Base-by-base conservation (phyloP, 441 rosid genomes). In the Bocquillonia castaneifolia region DNA sequence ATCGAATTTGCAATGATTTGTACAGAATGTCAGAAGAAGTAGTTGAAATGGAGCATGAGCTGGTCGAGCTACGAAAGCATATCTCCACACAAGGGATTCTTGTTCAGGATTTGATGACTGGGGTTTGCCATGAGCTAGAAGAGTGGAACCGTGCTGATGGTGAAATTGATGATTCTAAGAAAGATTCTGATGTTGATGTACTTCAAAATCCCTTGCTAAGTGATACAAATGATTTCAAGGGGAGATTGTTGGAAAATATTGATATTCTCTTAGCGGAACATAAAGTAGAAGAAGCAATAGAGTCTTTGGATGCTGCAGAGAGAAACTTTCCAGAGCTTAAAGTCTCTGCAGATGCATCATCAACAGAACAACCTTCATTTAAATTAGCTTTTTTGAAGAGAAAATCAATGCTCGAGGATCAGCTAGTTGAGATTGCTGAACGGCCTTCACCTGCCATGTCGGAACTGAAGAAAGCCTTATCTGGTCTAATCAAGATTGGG, bases 11-110 rank as follows among this genome's bases (percentile, higher is more conserved):
- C 71, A 31, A 55, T 74, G 63, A 29, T 75, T 6, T 66, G 55
- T 75, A 73, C 77, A 93, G 99, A 80, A 71, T 93, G 78, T 85
- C 96, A 42, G 99, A 93, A 78, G 99, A 93, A 86, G 95, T 90
- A 5, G 87, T 83, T 70, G 99, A 93, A 74, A 84, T 85, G 91
- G 85, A 93, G 82, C 97, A 91, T 23, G 99, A 93, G 77, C 72
- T 91, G 74, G 83, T 72, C 69, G 97, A 93, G 77, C 72, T 93
- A 78, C 82, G 72, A 69, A 93, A 88, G 81, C 95, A 86, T 79
- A 88, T 93, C 52, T 93, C 97, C 64, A 82, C 92, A 6, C 96
- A 91, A 74, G 83, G 95, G 72, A 85, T 89, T 69, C 80, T 86
- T 72, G 95, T 93, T 67, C 96, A 86, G 74, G 97, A 89, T 78